Percentiles rank a stretch among this genome's conserved stretches.
Evolutionary conservation across 768 basidiomycete genomes (phyloP).

Genomic region (Erythrobasidium yunnanense): DNA sequence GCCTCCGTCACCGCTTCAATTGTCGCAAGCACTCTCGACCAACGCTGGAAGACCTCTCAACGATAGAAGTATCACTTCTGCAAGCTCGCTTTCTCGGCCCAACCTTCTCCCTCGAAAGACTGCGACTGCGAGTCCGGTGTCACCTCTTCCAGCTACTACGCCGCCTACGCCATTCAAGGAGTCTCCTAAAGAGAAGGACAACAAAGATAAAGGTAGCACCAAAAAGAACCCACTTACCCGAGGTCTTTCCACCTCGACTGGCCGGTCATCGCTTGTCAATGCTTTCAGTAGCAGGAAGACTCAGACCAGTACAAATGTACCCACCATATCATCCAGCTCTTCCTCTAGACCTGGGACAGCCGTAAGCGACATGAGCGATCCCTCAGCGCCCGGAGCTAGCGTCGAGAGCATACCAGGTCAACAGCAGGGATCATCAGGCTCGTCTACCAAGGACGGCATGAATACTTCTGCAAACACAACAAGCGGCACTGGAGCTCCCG

Average conservation of each 20-base stretch:
- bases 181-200: background rate
- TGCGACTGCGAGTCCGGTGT: background rate
- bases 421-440: background rate
- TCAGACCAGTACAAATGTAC: background rate
- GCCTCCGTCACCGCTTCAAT: background rate
- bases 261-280: background rate
- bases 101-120: background rate
- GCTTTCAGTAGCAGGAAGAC: background rate
- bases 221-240: constrained; percentile 8
- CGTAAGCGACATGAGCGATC: background rate
- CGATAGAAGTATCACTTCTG: no score
- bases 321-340: background rate
- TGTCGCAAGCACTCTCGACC: background rate
- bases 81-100: background rate
- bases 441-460: background rate
- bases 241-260: constrained; percentile 1
- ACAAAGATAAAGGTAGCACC: no score
- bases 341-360: background rate
- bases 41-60: background rate
- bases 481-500: constrained; percentile 5
- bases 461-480: background rate
- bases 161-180: background rate
- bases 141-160: background rate
- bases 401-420: background rate
- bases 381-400: background rate